These are phyloP conservation scores for Pisolithus tinctorius DNA, from an alignment of 768 basidiomycete genomes.

Conservation along the genomic window DNA sequence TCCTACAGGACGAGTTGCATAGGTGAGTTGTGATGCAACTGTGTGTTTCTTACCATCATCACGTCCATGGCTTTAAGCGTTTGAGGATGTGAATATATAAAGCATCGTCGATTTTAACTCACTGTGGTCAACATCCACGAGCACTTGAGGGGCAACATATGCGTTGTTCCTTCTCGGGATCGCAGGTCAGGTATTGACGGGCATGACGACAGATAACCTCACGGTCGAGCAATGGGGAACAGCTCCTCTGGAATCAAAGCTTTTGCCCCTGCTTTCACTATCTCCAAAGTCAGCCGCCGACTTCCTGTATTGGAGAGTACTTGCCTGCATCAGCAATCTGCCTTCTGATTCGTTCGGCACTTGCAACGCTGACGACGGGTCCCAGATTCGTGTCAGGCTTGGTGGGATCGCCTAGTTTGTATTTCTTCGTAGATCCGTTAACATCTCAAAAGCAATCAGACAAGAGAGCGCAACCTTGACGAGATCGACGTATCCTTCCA, in stretches of 20 bases:
- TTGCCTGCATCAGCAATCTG: constrained; percentile 81
- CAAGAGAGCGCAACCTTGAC: constrained; percentile 47
- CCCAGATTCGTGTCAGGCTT: constrained; percentile 71
- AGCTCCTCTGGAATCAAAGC: constrained; percentile 60
- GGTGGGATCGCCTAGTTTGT: constrained; percentile 85
- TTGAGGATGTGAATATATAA: constrained; percentile 3
- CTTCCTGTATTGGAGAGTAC: constrained; percentile 9
- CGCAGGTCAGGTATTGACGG: not conserved
- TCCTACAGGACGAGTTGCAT: constrained; percentile 36
- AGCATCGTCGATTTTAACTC: constrained; percentile 25
- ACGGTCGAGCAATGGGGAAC: constrained; percentile 67
- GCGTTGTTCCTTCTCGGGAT: constrained; percentile 55
- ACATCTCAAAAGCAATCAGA: not conserved
- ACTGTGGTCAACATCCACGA: constrained; percentile 87
- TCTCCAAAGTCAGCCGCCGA: not conserved
- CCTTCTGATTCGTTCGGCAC: constrained; percentile 77
- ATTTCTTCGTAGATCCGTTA: constrained; percentile 40
- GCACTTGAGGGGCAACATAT: constrained; percentile 86
- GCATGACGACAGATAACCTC: constrained; percentile 17
- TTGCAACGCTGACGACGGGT: constrained; percentile 86
- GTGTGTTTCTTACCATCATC: constrained; percentile 58
- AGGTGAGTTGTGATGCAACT: not conserved
- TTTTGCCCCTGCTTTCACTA: constrained; percentile 76
- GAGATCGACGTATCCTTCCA: constrained; percentile 61
- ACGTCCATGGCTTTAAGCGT: constrained; percentile 69